These are phyloP conservation scores for Pythium rhizo-oryzae DNA, from an alignment of 352 stramenopile species.

Conservation along the genomic window DNA sequence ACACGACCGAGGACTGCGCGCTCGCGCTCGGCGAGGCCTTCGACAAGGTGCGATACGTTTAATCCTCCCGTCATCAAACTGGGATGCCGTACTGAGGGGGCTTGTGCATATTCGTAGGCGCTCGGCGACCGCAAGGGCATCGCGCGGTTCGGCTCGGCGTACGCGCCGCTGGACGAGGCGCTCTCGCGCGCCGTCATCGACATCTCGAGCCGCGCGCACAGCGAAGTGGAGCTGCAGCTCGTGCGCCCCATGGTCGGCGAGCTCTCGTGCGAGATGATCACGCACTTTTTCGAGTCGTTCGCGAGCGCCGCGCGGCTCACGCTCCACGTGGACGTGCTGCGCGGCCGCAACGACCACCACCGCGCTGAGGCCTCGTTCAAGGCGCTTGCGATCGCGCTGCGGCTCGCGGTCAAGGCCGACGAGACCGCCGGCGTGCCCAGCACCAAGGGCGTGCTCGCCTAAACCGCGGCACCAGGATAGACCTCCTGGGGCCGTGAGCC, in stretches of 20 bases:
- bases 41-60: slow-evolving; percentile 51
- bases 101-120: slow-evolving; percentile 35
- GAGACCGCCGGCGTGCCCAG: slow-evolving; percentile 85
- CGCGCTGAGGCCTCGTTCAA: slow-evolving; percentile 94
- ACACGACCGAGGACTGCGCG: slow-evolving; percentile 95
- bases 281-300: slow-evolving; percentile 95
- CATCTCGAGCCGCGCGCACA: slow-evolving; percentile 93
- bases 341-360: slow-evolving; percentile 93
- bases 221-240: slow-evolving; percentile 89
- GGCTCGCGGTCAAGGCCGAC: slow-evolving; percentile 77
- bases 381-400: slow-evolving; percentile 85
- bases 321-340: slow-evolving; percentile 92
- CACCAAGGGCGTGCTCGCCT: slow-evolving; percentile 92
- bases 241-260: slow-evolving; percentile 82
- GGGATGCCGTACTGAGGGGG: no score
- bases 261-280: slow-evolving; percentile 95
- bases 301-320: slow-evolving; percentile 91
- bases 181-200: slow-evolving; percentile 93
- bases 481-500: not conserved
- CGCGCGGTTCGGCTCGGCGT: slow-evolving; percentile 86
- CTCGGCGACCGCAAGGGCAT: slow-evolving; percentile 91
- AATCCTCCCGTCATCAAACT: not conserved
- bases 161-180: slow-evolving; percentile 91
- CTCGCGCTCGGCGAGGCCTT: slow-evolving; percentile 94
- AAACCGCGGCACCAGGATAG: slow-evolving; percentile 6